A percentile compares a stretch with the other conserved stretches of the same genome.
phyloP scores from a whole-genome alignment of 257 asterid species.

The Anisodus tanguticus region DNA sequence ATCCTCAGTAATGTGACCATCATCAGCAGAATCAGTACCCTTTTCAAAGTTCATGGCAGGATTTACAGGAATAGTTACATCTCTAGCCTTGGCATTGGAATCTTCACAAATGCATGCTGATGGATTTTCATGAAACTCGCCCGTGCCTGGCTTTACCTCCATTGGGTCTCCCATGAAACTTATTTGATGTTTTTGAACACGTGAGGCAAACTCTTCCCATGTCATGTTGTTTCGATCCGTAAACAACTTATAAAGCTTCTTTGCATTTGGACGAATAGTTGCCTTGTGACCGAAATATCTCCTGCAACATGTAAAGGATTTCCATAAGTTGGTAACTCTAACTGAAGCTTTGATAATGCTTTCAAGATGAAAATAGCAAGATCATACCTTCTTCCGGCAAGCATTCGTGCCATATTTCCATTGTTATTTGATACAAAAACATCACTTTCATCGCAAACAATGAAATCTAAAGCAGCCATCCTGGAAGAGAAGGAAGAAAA shows the following conservation, averaged over 20 bases:
- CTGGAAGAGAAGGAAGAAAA: constrained; percentile 67
- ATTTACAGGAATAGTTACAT: constrained; percentile 18
- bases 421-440: constrained; percentile 80
- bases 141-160: constrained; percentile 63
- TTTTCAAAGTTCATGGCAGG: constrained; percentile 16
- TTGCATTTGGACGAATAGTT: constrained; percentile 75
- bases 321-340: not conserved
- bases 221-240: constrained; percentile 50
- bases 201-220: constrained; percentile 65
- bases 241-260: constrained; percentile 56
- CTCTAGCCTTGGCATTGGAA: constrained; percentile 31
- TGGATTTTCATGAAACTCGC: constrained; percentile 77
- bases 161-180: constrained; percentile 79
- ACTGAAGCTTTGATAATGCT: not conserved
- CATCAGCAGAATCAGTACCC: not conserved
- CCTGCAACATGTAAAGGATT: constrained; percentile 46
- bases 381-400: constrained; percentile 67
- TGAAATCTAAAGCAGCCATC: constrained; percentile 82
- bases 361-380: not conserved
- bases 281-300: constrained; percentile 71
- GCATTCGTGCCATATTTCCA: constrained; percentile 86
- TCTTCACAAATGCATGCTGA: constrained; percentile 63
- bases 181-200: constrained; percentile 49
- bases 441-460: constrained; percentile 80
- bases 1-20: constrained; percentile 48